Evolutionary conservation across 106 monocot genomes (phyloP).

Genomic region (Iris macrosiphon): DNA sequence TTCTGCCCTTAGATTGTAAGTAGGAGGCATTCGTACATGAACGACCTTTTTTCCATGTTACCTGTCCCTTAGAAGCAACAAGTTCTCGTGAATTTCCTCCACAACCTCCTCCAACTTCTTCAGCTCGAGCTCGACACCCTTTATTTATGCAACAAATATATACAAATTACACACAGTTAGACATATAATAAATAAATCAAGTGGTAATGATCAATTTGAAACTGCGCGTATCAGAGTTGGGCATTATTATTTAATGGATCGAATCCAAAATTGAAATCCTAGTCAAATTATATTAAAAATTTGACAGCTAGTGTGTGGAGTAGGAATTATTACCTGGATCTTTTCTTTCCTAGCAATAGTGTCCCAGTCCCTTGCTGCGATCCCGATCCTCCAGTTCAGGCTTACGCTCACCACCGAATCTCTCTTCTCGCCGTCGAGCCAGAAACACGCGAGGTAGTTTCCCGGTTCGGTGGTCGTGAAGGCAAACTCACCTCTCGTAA

Average conservation of each 20-base stretch:
- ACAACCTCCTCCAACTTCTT: constrained; percentile 12
- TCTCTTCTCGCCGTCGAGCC: background rate
- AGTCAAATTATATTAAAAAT: background rate
- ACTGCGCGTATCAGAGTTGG: background rate
- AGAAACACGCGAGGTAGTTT: constrained; percentile 11
- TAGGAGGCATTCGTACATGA: background rate
- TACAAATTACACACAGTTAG: background rate
- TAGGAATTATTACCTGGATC: background rate
- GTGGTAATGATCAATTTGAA: background rate
- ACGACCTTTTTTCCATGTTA: background rate
- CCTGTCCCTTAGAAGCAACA: constrained; percentile 13
- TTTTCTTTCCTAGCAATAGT: constrained; percentile 6
- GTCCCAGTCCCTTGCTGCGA: constrained; percentile 12
- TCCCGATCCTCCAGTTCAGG: constrained; percentile 7
- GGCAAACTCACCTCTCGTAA: constrained; percentile 11
- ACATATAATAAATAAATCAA: no score
- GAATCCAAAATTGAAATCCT: background rate
- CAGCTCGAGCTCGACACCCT: constrained; percentile 22
- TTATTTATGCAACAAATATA: no score
- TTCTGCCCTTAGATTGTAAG: no score
- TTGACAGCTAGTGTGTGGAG: no score
- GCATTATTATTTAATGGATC: background rate
- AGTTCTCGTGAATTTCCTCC: constrained; percentile 16
- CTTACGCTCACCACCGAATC: constrained; percentile 3
- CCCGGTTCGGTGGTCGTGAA: constrained; percentile 8